These are phyloP conservation scores for Biscutella laevigata DNA, from an alignment of 441 rosid genomes.

Conservation along the genomic window DNA sequence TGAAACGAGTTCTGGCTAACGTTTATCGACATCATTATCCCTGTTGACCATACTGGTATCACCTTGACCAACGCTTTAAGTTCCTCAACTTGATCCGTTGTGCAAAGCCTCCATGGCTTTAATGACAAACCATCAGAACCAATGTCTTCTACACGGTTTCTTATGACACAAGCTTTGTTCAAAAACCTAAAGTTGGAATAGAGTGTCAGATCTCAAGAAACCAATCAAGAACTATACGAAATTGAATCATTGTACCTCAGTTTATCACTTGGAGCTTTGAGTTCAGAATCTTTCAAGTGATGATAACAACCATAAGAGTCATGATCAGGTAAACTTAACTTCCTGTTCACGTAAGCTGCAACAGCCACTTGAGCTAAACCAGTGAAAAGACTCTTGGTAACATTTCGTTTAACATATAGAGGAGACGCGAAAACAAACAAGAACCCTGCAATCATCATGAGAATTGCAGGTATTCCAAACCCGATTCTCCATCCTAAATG, in stretches of 20 bases:
- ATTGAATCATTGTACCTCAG: constrained; percentile 35
- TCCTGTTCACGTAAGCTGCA: constrained; percentile 58
- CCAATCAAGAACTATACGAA: background rate
- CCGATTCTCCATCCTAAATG: constrained; percentile 75
- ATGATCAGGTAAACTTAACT: constrained; percentile 38
- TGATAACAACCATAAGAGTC: constrained; percentile 37
- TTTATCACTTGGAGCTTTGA: constrained; percentile 40
- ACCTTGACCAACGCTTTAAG: constrained; percentile 72
- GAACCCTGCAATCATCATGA: constrained; percentile 49
- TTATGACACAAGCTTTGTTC: constrained; percentile 77
- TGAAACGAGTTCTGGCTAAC: constrained; percentile 63
- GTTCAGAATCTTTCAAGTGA: constrained; percentile 34
- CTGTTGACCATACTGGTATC: constrained; percentile 81
- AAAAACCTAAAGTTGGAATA: constrained; percentile 44
- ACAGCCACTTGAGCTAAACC: constrained; percentile 63
- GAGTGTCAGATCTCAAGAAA: background rate
- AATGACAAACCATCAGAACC: constrained; percentile 45
- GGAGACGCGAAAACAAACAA: constrained; percentile 65
- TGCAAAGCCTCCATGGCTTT: constrained; percentile 76
- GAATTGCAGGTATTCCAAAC: constrained; percentile 69
- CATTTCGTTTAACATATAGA: constrained; percentile 47
- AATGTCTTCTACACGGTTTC: constrained; percentile 49
- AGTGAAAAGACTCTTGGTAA: constrained; percentile 50
- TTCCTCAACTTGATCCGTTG: constrained; percentile 77
- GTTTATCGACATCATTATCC: constrained; percentile 61